Percentiles rank a stretch among this genome's conserved stretches.
Evolutionary conservation across 148 eudicot genomes (phyloP).

Genomic region (Gaultheria prostrata): DNA sequence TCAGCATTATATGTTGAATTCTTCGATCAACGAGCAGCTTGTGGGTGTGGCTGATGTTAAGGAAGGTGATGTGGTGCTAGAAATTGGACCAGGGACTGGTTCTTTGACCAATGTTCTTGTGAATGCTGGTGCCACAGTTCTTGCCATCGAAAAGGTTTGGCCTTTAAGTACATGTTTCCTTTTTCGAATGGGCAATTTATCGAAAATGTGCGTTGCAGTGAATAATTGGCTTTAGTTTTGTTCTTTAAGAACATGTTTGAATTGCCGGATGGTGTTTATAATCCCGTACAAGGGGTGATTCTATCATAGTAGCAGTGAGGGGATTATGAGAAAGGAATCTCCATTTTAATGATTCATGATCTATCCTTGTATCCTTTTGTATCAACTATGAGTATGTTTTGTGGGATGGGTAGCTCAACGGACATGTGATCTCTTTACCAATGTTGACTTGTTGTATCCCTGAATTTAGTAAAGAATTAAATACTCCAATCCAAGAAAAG

Average conservation of each 20-base stretch:
- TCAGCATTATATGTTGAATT: constrained; percentile 94
- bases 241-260: not conserved
- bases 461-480: not conserved
- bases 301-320: not conserved
- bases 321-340: not conserved
- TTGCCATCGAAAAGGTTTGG: constrained; percentile 29
- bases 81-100: constrained; percentile 97
- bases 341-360: too few species aligned
- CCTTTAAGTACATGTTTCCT: not conserved
- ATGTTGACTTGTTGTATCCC: not conserved
- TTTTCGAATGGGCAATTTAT: not conserved
- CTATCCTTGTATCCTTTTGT: not conserved
- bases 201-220: not conserved
- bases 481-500: not conserved
- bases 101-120: constrained; percentile 76
- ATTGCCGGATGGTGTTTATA: not conserved
- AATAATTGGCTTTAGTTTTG: not conserved
- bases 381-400: not conserved
- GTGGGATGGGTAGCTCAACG: not conserved
- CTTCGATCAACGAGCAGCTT: constrained; percentile 67
- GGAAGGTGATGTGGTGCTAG: constrained; percentile 89
- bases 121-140: constrained; percentile 32
- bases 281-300: not conserved
- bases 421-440: not conserved
- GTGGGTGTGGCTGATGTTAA: constrained; percentile 59